These are phyloP conservation scores for Phytopythium oedochilum DNA, from an alignment of 352 stramenopile species.

Conservation along the genomic window DNA sequence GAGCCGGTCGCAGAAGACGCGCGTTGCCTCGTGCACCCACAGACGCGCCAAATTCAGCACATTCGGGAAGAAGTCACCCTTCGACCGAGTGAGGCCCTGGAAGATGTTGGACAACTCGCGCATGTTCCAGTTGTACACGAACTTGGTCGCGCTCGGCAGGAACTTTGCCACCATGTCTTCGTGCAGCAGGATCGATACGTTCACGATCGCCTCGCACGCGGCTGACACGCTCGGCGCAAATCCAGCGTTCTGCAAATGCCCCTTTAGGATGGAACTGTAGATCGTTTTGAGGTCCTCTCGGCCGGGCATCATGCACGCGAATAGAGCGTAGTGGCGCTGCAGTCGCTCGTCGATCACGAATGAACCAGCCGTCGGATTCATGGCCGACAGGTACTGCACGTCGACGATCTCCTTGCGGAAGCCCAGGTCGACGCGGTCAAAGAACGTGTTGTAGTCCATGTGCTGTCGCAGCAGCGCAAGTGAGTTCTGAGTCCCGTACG, in stretches of 20 bases:
- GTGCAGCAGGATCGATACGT: conserved; percentile 89
- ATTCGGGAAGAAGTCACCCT: conserved; percentile 90
- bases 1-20: conserved; percentile 96
- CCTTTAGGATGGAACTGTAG: conserved; percentile 94
- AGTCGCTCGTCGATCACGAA: conserved; percentile 97
- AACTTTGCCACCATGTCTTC: conserved; percentile 93
- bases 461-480: conserved; percentile 94
- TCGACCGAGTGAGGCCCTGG: conserved; percentile 91
- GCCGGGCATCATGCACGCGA: conserved; percentile 94
- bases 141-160: conserved; percentile 95
- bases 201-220: conserved; percentile 85
- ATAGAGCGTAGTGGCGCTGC: conserved; percentile 95
- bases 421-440: conserved; percentile 92
- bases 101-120: conserved; percentile 96
- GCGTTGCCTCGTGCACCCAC: conserved; percentile 96
- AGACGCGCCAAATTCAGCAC: conserved; percentile 85
- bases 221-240: conserved; percentile 61
- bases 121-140: conserved; percentile 99
- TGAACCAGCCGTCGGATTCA: conserved; percentile 96
- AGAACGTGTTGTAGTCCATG: conserved; percentile 96
- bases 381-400: conserved; percentile 95
- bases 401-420: conserved; percentile 97
- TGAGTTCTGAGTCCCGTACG: conserved; percentile 96
- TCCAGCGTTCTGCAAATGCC: conserved; percentile 88
- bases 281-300: conserved; percentile 94